These are phyloP conservation scores for Stagonosporopsis rhizophila DNA, from an alignment of 2,329 filamentous ascomycete genomes.

Conservation along the genomic window DNA sequence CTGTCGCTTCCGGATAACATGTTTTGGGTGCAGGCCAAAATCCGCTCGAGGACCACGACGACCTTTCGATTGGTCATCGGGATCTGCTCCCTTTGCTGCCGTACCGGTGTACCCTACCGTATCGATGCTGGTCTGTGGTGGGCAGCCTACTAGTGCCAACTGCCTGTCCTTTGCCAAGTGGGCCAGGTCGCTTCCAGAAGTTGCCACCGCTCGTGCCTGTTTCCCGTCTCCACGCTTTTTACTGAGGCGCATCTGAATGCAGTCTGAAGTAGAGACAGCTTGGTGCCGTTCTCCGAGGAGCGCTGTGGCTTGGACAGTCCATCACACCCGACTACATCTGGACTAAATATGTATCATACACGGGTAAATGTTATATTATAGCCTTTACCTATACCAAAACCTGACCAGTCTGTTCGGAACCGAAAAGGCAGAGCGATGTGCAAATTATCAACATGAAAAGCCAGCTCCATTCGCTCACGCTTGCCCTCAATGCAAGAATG, in stretches of 20 bases:
- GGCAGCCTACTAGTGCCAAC: background rate
- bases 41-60: background rate
- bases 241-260: background rate
- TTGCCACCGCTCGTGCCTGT: constrained; percentile 1
- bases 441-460: no score
- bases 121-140: background rate
- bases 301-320: background rate
- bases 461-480: no score
- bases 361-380: background rate
- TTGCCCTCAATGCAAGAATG: no score
- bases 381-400: no score
- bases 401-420: no score
- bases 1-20: background rate
- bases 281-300: background rate
- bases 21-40: background rate
- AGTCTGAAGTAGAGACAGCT: background rate
- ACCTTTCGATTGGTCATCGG: background rate
- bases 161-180: background rate
- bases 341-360: background rate
- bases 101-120: no score
- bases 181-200: background rate
- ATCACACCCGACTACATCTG: no score
- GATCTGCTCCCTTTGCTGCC: background rate
- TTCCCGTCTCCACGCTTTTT: background rate
- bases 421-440: no score